Percentiles rank a stretch among this genome's conserved stretches.
These are phyloP conservation scores for Solanum chacoense DNA, from an alignment of 305 asterid species.

Conservation along the genomic window DNA sequence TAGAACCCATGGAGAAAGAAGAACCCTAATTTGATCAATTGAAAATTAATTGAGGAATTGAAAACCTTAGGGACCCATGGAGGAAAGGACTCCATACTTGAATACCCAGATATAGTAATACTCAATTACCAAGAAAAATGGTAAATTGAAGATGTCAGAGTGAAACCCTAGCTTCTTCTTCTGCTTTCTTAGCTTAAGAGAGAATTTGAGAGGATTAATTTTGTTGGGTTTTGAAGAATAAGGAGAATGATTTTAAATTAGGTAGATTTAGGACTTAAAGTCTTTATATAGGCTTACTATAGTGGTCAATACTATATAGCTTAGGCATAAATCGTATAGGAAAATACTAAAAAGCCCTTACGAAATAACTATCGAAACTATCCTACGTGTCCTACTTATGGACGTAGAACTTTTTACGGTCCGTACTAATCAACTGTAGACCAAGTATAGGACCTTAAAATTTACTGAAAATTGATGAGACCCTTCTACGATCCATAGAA, in stretches of 20 bases:
- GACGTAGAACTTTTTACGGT: neutral
- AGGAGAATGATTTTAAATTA: neutral
- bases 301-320: neutral
- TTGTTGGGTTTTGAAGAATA: neutral
- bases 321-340: neutral
- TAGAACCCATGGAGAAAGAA: neutral
- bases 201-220: neutral
- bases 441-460: neutral
- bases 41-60: neutral
- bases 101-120: too few relatives aligned
- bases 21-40: neutral
- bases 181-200: neutral
- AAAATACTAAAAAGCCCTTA: too few relatives aligned
- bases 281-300: too few relatives aligned
- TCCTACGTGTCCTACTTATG: neutral
- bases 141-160: neutral
- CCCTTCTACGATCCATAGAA: neutral
- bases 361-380: neutral
- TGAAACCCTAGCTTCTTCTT: neutral
- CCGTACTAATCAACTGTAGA: neutral
- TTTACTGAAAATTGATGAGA: neutral
- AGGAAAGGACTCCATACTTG: neutral
- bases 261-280: neutral
- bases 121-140: neutral
- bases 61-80: neutral